Conservation (phyloP, 306 rosid genomes). For the Arachis hypogaea region DNA sequence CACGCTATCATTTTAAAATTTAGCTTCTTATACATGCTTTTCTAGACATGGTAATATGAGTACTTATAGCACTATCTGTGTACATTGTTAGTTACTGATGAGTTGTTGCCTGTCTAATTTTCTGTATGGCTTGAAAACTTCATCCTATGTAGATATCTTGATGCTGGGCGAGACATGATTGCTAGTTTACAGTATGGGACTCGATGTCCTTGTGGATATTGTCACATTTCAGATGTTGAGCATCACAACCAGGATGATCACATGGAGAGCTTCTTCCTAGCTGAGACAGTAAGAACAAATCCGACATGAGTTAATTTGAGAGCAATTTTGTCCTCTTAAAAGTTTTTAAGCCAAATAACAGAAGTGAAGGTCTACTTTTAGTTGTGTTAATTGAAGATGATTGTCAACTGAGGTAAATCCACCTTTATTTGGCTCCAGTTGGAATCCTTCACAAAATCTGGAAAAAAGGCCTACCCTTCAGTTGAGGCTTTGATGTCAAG, state of each 20-base stretch:
- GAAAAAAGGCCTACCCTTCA: slow-evolving; percentile 1
- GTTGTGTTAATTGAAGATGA: slow-evolving; percentile 37
- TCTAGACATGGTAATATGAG: slow-evolving; percentile 4
- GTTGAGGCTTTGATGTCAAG: slow-evolving; percentile 12
- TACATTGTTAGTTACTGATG: neutral
- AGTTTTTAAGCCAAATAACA: slow-evolving; percentile 12
- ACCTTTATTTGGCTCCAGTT: slow-evolving; percentile 8
- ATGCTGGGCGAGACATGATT: slow-evolving; percentile 92
- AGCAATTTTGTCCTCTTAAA: slow-evolving; percentile 19
- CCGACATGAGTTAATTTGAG: slow-evolving; percentile 28
- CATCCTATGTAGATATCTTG: slow-evolving; percentile 76
- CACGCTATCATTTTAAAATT: slow-evolving; percentile 27
- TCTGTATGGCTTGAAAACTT: slow-evolving; percentile 12
- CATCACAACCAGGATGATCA: slow-evolving; percentile 89
- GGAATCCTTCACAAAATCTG: neutral
- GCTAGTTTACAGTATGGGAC: slow-evolving; percentile 91
- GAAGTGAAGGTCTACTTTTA: slow-evolving; percentile 19
- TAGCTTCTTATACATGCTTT: slow-evolving; percentile 33
- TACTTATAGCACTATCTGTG: neutral
- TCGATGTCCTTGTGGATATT: slow-evolving; percentile 91
- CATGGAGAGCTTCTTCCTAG: slow-evolving; percentile 98
- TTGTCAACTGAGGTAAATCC: slow-evolving; percentile 17
- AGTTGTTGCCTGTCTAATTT: slow-evolving; percentile 16
- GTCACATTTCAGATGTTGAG: slow-evolving; percentile 97
- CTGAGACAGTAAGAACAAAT: slow-evolving; percentile 78